Evolutionary conservation across 2,329 filamentous ascomycete genomes (phyloP), one percentile per base, ranked within the genome.

Genomic region (Volutella citrinella): DNA sequence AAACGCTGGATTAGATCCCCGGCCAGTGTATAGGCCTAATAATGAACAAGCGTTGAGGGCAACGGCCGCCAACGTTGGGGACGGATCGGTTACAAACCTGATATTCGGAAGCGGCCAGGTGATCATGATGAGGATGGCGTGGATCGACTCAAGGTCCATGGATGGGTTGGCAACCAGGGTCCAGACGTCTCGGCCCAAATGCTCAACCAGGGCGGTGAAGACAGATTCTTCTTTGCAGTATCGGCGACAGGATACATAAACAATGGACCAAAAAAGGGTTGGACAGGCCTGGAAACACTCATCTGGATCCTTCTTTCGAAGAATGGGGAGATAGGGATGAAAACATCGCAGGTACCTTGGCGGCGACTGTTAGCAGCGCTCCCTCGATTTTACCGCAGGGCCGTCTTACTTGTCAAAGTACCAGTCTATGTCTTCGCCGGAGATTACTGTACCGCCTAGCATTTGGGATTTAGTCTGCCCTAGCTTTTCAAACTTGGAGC

Each of bases 261-360:
- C 59, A 34, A 78, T 63, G n/a, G 68, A 60, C 74, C 74, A 78
- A 47, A 78, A 78, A 7, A 78, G 63, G 8, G 72, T 59, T 3
- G 65, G 63, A 4, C 65, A 65, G 2, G 66, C 50, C 9, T 69
- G 63, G 43, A 73, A 77, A 42, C 67, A 68, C 32, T 65, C 61
- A 37, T 78, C 70, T 6, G 74, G 72, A 37, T 74, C 68, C 14
- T 61, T 64, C 7, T 61, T 60, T 13, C 70, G 63, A 10, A 78
- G 50, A 10, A 78, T 62, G 12, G 74, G 74, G 28, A 77, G 63
- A 43, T 72, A 73, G 4, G 65, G 66, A 36, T 78, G 73, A 30
- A 69, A 77, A 37, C 61, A 63, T 38, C 72, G 64, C 40, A 78
- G 67, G 46, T 71, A 77, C 36, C 68, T 74, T 20, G 5, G 12